Evolutionary conservation across 192 early-diverging fungal genomes (phyloP).

Genomic region (Umbelopsis ramanniana): DNA sequence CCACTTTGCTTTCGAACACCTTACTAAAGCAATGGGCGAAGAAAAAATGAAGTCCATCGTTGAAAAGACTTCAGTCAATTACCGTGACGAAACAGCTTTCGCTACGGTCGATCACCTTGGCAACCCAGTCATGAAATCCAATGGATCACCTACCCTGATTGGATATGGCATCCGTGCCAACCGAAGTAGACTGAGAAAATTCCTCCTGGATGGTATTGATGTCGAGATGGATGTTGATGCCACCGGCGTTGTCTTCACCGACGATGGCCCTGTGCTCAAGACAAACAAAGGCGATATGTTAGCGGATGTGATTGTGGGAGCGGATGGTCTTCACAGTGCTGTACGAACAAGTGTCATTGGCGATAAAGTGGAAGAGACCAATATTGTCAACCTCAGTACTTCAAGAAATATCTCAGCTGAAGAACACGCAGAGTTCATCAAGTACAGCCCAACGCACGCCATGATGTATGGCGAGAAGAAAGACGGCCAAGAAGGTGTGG

Average conservation of each 20-base stretch:
- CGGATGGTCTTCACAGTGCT: not conserved
- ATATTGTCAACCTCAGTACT: not conserved
- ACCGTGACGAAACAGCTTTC: not conserved
- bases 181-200: not conserved
- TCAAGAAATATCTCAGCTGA: constrained; percentile 1
- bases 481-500: not conserved
- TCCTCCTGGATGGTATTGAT: not conserved
- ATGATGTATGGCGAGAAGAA: not conserved
- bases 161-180: constrained; percentile 13
- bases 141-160: not conserved
- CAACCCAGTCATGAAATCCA: not conserved
- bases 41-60: not conserved
- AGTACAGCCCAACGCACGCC: constrained; percentile 13
- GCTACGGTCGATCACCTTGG: not conserved
- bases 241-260: not conserved
- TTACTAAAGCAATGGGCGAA: constrained; percentile 1
- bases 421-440: not conserved
- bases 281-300: not conserved
- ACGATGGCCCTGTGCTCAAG: not conserved
- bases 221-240: not conserved
- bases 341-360: not conserved
- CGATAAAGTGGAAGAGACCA: not conserved
- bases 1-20: not conserved
- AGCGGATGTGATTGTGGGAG: constrained; percentile 4
- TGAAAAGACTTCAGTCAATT: constrained; percentile 5